These are phyloP conservation scores for Quercus alba DNA, from an alignment of 306 rosid species.

Conservation along the genomic window DNA sequence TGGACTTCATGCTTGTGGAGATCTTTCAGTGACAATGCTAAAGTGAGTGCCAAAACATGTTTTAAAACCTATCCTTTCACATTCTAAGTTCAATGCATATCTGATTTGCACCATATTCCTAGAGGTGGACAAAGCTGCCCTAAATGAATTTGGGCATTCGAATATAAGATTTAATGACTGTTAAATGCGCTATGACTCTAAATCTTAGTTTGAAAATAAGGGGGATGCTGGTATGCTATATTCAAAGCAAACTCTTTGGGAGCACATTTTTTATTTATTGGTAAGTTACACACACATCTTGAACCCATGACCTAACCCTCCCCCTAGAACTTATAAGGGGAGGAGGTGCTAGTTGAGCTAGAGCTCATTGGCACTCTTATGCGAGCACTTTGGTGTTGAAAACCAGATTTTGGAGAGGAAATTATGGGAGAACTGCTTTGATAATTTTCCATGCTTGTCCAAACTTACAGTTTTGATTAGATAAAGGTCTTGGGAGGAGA, in stretches of 20 bases:
- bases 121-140: background rate
- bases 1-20: constrained; percentile 99
- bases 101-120: background rate
- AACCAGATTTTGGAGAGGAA: background rate
- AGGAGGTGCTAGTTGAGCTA: no score
- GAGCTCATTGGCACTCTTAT: no score
- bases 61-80: constrained; percentile 4
- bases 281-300: no score
- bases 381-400: background rate
- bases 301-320: no score
- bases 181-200: background rate
- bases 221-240: background rate
- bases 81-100: background rate
- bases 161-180: background rate
- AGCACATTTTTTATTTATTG: no score
- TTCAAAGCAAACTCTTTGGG: background rate
- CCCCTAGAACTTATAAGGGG: no score
- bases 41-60: constrained; percentile 51
- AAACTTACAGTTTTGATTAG: background rate
- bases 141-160: background rate
- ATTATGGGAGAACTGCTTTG: background rate
- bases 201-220: background rate
- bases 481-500: background rate
- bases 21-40: constrained; percentile 86
- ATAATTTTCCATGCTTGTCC: background rate